phyloP scores from a whole-genome alignment of 129 eudicot species.

The Centella asiatica region DNA sequence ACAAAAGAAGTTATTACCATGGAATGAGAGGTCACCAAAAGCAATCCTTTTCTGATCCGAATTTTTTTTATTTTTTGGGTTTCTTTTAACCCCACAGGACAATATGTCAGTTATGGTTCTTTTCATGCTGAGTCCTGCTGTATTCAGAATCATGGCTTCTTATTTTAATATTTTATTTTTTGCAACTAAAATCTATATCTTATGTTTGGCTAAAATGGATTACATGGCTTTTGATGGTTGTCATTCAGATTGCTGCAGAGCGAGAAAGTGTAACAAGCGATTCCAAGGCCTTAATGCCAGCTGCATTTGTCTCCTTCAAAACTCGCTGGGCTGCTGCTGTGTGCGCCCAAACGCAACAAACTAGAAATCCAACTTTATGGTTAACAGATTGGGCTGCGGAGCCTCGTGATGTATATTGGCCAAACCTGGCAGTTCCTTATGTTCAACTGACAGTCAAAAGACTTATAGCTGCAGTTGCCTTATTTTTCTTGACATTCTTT shows the following conservation, averaged over 20 bases:
- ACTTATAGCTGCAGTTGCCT: conserved; percentile 61
- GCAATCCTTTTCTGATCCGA: no score
- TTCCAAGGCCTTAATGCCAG: conserved; percentile 70
- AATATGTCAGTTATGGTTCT: no score
- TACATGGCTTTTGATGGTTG: no score
- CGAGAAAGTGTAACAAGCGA: conserved; percentile 37
- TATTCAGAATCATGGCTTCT: no score
- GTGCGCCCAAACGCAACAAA: conserved; percentile 83
- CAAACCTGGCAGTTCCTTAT: conserved; percentile 63
- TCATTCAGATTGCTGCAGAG: conserved; percentile 66
- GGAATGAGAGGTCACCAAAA: no score
- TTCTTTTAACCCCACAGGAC: no score
- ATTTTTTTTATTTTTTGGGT: no score
- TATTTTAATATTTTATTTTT: no score
- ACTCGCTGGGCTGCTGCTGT: conserved; percentile 91
- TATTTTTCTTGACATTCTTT: conserved; percentile 81
- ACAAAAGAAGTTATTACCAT: no score
- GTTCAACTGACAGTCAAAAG: conserved; percentile 52
- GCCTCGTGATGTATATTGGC: conserved; percentile 79
- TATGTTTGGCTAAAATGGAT: no score
- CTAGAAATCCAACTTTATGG: conserved; percentile 72
- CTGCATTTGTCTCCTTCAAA: conserved; percentile 82
- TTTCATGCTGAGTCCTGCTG: no score
- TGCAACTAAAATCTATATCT: no score
- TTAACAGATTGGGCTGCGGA: conserved; percentile 89